Conservation (phyloP, 1,284 basidiomycete species). For the Cronartium ribicola region DNA sequence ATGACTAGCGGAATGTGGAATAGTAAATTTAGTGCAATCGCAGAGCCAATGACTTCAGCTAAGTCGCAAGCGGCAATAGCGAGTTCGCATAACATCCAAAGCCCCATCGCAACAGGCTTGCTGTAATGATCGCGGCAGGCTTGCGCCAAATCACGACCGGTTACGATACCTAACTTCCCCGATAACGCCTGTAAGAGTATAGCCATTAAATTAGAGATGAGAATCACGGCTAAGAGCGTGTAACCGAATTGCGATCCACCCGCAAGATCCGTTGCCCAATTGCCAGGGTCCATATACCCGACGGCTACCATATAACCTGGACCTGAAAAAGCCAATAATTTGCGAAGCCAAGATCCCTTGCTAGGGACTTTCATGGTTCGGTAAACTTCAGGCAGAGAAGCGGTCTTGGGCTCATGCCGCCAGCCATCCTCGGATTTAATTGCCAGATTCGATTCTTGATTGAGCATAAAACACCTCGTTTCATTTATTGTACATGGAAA, state of each 20-base stretch:
- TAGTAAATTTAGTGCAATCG: constrained; percentile 68
- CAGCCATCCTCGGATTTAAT: too few species aligned
- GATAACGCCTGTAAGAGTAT: constrained; percentile 64
- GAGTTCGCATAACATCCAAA: constrained; percentile 64
- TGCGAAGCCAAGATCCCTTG: too few species aligned
- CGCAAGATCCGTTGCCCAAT: constrained; percentile 50
- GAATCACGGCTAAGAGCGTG: constrained; percentile 75
- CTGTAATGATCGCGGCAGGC: too few species aligned
- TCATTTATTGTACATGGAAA: too few species aligned
- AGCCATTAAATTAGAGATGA: constrained; percentile 77
- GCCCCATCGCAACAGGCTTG: too few species aligned
- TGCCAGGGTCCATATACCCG: constrained; percentile 42
- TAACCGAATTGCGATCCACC: constrained; percentile 61
- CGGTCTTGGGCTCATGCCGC: too few species aligned
- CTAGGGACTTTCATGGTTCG: too few species aligned
- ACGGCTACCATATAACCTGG: constrained; percentile 29
- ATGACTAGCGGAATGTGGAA: constrained; percentile 65
- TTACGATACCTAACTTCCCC: constrained; percentile 57
- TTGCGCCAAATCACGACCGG: constrained; percentile 51
- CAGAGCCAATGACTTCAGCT: constrained; percentile 67
- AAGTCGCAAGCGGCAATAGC: constrained; percentile 58
- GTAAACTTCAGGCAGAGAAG: too few species aligned
- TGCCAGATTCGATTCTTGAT: too few species aligned
- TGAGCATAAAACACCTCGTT: too few species aligned
- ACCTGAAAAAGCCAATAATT: not conserved